Conservation (phyloP, 2,329 filamentous ascomycete genomes). For the Xylaria sp. region DNA sequence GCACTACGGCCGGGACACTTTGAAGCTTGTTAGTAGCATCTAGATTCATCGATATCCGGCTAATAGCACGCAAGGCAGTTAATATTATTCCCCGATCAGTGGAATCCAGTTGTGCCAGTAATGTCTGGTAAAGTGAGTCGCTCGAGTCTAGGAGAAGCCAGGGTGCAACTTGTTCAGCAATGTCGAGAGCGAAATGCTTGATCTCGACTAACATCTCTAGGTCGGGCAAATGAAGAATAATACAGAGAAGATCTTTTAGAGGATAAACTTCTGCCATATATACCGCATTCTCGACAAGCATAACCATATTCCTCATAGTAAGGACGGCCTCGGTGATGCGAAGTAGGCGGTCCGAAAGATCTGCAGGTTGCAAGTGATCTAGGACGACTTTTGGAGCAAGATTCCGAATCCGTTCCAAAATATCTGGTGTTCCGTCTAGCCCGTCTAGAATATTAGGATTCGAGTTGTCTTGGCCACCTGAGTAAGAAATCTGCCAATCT, state of each 20-base stretch:
- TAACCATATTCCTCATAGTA: constrained; percentile 95
- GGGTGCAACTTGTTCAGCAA: constrained; percentile 88
- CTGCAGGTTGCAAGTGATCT: constrained; percentile 77
- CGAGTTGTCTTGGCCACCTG: constrained; percentile 62
- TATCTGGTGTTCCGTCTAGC: constrained; percentile 75
- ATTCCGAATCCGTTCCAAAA: constrained; percentile 76
- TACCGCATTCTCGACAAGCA: constrained; percentile 86
- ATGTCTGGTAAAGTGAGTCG: constrained; percentile 81
- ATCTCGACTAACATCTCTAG: constrained; percentile 81
- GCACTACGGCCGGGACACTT: constrained; percentile 71
- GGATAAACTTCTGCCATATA: constrained; percentile 81
- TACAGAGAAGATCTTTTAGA: constrained; percentile 83
- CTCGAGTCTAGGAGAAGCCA: constrained; percentile 77
- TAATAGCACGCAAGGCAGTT: constrained; percentile 82
- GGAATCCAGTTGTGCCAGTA: constrained; percentile 73
- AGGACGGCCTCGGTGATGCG: constrained; percentile 87
- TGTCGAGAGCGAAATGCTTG: constrained; percentile 91
- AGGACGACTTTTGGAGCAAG: constrained; percentile 70
- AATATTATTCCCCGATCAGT: constrained; percentile 85
- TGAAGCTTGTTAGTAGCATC: constrained; percentile 81
- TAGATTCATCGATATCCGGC: constrained; percentile 87
- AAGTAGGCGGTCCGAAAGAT: constrained; percentile 76
- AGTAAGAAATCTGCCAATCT: constrained; percentile 82
- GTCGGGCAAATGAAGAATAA: constrained; percentile 80
- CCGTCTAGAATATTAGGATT: constrained; percentile 64